These are phyloP conservation scores for Cordyceps cicadae DNA, from an alignment of 2,329 filamentous ascomycete species.

Conservation along the genomic window DNA sequence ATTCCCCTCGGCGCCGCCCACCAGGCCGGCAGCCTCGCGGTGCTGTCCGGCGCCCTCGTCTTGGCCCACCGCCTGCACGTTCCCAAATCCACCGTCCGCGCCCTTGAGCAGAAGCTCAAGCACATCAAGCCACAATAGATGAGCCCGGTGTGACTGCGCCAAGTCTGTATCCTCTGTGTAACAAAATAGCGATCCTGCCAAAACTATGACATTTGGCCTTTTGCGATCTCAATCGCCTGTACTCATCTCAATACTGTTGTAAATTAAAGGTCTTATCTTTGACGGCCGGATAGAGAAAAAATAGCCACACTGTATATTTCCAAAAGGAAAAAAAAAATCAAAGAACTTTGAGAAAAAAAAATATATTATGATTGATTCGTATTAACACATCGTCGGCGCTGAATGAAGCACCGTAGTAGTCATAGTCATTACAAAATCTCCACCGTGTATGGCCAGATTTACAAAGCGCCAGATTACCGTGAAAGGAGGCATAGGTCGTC, in stretches of 20 bases:
- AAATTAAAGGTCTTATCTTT: neutral
- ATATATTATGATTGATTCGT: slow-evolving; percentile 50
- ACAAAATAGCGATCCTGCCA: neutral
- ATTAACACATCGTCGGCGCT: slow-evolving; percentile 25
- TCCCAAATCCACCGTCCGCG: slow-evolving; percentile 53
- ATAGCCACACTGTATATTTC: neutral
- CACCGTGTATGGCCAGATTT: neutral
- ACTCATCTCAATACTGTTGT: slow-evolving; percentile 11
- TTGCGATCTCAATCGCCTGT: neutral
- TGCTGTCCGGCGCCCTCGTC: slow-evolving; percentile 75
- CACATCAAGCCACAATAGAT: slow-evolving; percentile 24
- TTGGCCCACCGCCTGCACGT: slow-evolving; percentile 71
- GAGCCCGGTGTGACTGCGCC: too few relatives aligned
- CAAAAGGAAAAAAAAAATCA: neutral
- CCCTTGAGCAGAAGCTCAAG: slow-evolving; percentile 47
- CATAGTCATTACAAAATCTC: slow-evolving; percentile 23
- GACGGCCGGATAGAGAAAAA: neutral
- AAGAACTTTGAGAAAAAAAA: neutral
- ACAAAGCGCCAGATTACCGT: neutral
- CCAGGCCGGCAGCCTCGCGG: slow-evolving; percentile 79
- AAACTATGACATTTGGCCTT: neutral
- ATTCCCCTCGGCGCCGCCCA: slow-evolving; percentile 81
- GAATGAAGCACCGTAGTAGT: slow-evolving; percentile 17
- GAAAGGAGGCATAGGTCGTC: neutral
- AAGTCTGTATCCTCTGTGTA: neutral